phyloP scores from a whole-genome alignment of 179 eudicot species.

The Actinidia chinensis region DNA sequence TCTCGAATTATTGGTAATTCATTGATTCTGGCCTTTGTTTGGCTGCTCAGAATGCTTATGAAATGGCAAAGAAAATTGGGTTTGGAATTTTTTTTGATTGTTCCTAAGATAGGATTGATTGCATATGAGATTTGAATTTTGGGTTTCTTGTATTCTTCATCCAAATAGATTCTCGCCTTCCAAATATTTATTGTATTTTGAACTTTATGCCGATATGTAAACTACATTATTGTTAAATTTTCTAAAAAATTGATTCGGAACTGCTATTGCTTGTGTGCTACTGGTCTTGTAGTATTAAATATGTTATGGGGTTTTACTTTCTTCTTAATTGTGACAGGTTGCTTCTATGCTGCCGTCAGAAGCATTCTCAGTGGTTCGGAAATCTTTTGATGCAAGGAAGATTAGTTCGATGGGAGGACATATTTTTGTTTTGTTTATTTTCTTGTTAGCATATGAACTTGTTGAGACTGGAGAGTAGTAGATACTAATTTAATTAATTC shows the following conservation, averaged over 20 bases:
- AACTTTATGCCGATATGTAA: neutral
- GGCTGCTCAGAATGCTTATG: too few relatives aligned
- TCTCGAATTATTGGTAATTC: too few relatives aligned
- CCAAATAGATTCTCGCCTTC: neutral
- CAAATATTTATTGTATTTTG: neutral
- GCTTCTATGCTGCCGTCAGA: conserved; percentile 81
- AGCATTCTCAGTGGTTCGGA: conserved; percentile 70
- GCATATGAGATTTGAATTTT: too few relatives aligned
- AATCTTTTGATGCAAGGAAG: conserved; percentile 93
- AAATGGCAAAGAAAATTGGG: neutral
- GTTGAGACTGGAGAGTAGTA: neutral
- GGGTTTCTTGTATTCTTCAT: neutral
- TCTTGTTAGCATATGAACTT: neutral
- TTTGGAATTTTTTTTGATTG: neutral
- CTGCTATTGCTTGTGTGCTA: neutral
- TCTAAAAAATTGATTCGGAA: neutral
- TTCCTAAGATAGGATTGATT: neutral
- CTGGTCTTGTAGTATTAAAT: neutral
- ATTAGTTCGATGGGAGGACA: conserved; percentile 27
- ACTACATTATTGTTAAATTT: neutral
- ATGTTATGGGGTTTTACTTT: neutral
- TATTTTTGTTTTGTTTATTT: neutral
- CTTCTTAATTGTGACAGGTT: conserved; percentile 41
- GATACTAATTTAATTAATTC: neutral
- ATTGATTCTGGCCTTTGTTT: too few relatives aligned